Percentiles rank a stretch among this genome's conserved stretches.
Evolutionary conservation across 2,329 filamentous ascomycete species (phyloP).

Genomic region (Penicillium glabrum): DNA sequence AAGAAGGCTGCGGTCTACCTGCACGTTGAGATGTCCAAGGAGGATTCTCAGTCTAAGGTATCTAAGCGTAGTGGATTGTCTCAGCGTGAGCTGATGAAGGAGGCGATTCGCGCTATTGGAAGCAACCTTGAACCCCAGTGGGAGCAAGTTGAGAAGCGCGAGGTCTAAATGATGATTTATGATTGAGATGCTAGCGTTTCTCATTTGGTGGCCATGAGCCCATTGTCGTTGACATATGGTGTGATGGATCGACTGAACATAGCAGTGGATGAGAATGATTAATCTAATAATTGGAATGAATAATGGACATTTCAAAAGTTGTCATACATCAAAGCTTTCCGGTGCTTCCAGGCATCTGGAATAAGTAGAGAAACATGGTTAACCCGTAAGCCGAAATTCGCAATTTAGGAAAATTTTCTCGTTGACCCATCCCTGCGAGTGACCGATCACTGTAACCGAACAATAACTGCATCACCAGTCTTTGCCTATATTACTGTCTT

Average conservation of each 20-base stretch:
- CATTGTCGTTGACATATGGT: background rate
- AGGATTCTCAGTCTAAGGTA: conserved; percentile 30
- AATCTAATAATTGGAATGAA: background rate
- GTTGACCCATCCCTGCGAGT: background rate
- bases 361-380: background rate
- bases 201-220: background rate
- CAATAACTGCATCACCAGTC: background rate
- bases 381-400: background rate
- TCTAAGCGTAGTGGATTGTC: conserved; percentile 28
- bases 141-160: conserved; percentile 1
- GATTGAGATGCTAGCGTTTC: background rate
- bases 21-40: conserved; percentile 45
- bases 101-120: conserved; percentile 31
- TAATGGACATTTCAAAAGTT: background rate
- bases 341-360: background rate
- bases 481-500: background rate
- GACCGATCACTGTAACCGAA: background rate
- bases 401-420: background rate
- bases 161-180: background rate
- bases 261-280: background rate
- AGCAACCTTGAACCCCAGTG: conserved; percentile 27
- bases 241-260: background rate
- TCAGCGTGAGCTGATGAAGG: conserved; percentile 25
- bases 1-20: conserved; percentile 59
- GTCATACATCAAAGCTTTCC: background rate